Conservation (phyloP, 2,329 filamentous ascomycete genomes). For the Albophoma yamanashiensis region DNA sequence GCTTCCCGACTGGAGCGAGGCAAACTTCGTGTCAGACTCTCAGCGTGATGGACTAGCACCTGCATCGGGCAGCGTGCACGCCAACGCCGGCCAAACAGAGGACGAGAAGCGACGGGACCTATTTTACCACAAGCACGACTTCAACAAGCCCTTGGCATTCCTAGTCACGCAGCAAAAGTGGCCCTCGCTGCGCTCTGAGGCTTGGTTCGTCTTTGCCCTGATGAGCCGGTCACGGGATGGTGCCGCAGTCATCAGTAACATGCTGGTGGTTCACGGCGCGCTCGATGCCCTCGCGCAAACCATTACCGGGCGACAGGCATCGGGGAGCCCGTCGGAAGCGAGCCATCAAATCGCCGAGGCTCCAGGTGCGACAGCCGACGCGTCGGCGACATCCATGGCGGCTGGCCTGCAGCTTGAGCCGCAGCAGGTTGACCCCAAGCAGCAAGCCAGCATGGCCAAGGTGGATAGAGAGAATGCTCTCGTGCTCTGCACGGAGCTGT, state of each 20-base stretch:
- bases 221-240: conserved; percentile 43
- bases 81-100: conserved; percentile 1
- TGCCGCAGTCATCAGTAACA: conserved; percentile 30
- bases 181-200: conserved; percentile 47
- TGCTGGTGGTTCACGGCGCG: conserved; percentile 31
- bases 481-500: conserved; percentile 45
- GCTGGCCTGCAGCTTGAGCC: conserved; percentile 31
- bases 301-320: conserved; percentile 32
- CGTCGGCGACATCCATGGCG: conserved; percentile 11
- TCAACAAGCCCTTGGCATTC: conserved; percentile 34
- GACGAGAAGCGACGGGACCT: conserved; percentile 10
- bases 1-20: conserved; percentile 20
- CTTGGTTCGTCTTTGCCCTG: conserved; percentile 52
- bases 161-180: conserved; percentile 48
- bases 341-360: conserved; percentile 10
- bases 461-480: conserved; percentile 52
- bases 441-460: conserved; percentile 32
- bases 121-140: conserved; percentile 36
- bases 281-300: conserved; percentile 33
- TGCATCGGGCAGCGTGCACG: conserved; percentile 12
- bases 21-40: neutral
- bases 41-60: conserved; percentile 3
- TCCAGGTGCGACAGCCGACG: conserved; percentile 5
- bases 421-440: conserved; percentile 33
- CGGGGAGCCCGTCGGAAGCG: conserved; percentile 4